Conservation (phyloP, 257 asterid species). For the Leptodermis oblonga region DNA sequence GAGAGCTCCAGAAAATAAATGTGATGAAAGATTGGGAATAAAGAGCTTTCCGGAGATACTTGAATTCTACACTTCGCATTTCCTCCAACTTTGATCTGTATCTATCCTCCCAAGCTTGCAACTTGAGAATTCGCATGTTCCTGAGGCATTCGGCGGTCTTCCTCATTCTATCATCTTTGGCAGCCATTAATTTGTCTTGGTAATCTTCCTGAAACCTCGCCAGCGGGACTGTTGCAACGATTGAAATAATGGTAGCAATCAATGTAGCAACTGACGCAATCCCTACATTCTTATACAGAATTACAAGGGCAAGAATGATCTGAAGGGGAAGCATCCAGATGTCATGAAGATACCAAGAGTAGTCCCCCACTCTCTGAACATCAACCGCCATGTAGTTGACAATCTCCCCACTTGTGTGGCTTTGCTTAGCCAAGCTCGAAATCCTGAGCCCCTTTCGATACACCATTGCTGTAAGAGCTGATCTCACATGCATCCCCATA, state of each 20-base stretch:
- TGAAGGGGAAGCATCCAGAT: constrained; percentile 78
- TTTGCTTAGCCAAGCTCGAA: constrained; percentile 65
- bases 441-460: constrained; percentile 70
- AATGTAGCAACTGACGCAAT: constrained; percentile 64
- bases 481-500: constrained; percentile 88
- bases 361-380: constrained; percentile 80
- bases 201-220: constrained; percentile 61
- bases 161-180: constrained; percentile 78
- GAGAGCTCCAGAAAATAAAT: constrained; percentile 77
- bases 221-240: constrained; percentile 61
- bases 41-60: constrained; percentile 60
- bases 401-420: constrained; percentile 63
- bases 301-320: constrained; percentile 63
- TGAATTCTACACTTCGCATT: constrained; percentile 69
- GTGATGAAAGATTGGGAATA: constrained; percentile 71
- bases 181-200: constrained; percentile 71
- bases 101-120: constrained; percentile 83
- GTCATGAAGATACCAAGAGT: constrained; percentile 73
- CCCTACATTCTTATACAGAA: constrained; percentile 69
- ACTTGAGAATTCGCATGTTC: constrained; percentile 69
- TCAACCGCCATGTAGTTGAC: constrained; percentile 80
- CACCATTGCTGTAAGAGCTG: constrained; percentile 93
- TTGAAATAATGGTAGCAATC: constrained; percentile 62
- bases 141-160: constrained; percentile 68
- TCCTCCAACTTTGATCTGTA: constrained; percentile 57